Percentiles rank a stretch among this genome's conserved stretches.
These are phyloP conservation scores for Pythium sp. DNA, from an alignment of 352 stramenopile genomes.

Conservation along the genomic window DNA sequence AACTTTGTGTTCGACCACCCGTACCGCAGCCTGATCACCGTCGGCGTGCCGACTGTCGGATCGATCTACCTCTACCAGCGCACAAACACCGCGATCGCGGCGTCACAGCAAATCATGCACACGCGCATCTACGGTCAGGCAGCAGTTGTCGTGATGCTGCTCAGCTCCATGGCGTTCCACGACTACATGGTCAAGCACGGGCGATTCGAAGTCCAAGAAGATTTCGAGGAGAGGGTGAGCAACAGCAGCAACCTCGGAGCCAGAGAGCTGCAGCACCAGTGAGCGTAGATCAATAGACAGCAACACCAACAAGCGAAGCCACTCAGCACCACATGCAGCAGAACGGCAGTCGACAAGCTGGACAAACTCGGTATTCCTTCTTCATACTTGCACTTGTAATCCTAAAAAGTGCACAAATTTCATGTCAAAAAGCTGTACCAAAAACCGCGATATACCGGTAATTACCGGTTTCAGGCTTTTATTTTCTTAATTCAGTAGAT, in stretches of 20 bases:
- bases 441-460: no score
- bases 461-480: no score
- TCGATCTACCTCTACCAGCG: constrained; percentile 68
- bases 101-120: constrained; percentile 85
- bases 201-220: constrained; percentile 44
- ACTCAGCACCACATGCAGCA: neutral
- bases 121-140: constrained; percentile 81
- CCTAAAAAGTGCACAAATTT: neutral
- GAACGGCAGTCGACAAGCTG: neutral
- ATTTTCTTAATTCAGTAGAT: no score
- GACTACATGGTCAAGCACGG: constrained; percentile 76
- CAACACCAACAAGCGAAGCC: neutral
- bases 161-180: constrained; percentile 81
- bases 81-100: constrained; percentile 62
- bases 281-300: neutral
- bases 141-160: constrained; percentile 59
- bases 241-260: neutral
- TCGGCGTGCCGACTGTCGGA: constrained; percentile 60
- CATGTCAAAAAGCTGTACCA: neutral
- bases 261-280: neutral
- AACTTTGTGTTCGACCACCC: constrained; percentile 83
- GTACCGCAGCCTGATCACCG: constrained; percentile 48
- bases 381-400: neutral
- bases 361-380: neutral
- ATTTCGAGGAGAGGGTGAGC: constrained; percentile 1